Evolutionary conservation across 2,329 filamentous ascomycete genomes (phyloP), one percentile per base, ranked within the genome.

Genomic region (Coniella vitis): DNA sequence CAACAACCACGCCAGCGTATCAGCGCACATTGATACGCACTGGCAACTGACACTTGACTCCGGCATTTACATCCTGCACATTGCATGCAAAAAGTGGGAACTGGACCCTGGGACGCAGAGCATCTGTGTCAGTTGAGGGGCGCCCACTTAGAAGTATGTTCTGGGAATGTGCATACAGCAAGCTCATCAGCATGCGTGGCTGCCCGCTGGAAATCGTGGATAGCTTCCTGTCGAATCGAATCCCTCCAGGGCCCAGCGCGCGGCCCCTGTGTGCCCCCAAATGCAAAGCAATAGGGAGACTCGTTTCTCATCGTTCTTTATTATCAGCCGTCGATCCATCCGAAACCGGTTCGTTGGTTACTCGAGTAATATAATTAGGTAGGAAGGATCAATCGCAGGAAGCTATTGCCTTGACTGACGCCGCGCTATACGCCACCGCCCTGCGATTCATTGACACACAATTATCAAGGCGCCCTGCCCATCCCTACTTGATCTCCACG

Each of bases 161-260:
- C 13, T 36, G 14, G 19, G 5, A 32, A 32, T 42, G 42, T 48
- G 38, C 41, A 16, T 4, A 22, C 38, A 29, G 31, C 14, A 42
- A 21, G 21, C 32, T 48, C 14, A 4, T 32, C n/a, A 14, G 8
- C 29, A 42, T 37, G 46, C 38, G 39, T 48, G 39, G 46, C 19
- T 29, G 22, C 17, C 16, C 16, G 19, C 44, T n/a, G n/a, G n/a
- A n/a, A 46, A 21, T 48, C 34, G 46, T 38, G 39, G 46, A 48
- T 48, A 48, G 34, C 38, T 48, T 48, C 46, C n/a, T 5, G 25
- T 38, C 25, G 34, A 25, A 45, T 45, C 43, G 35, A 38, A 13
- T 29, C 10, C 21, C 16, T 32, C 17, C 21, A 41, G n/a, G 38
- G 38, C 16, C 20, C 12, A 17, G 13, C 35, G n/a, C 13, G n/a